A percentile compares a stretch with the other conserved stretches of the same genome.
Evolutionary conservation across 768 basidiomycete genomes (phyloP).

Genomic region (Lactarius pseudohatsudake): DNA sequence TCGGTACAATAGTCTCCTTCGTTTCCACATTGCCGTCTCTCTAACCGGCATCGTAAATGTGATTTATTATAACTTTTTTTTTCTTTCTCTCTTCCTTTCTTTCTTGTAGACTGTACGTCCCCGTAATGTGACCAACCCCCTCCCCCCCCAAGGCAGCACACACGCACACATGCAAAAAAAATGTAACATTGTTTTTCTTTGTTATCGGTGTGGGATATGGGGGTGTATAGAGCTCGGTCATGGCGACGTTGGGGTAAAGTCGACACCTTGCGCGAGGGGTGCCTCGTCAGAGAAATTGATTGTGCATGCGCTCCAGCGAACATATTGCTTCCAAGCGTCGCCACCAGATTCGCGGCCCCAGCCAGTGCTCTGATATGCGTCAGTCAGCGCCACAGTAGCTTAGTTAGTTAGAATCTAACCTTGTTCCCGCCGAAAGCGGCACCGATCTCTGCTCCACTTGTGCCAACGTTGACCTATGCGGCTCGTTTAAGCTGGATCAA

Average conservation of each 20-base stretch:
- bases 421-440: constrained; percentile 96
- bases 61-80: constrained; percentile 27
- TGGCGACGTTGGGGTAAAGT: constrained; percentile 54
- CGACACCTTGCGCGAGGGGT: constrained; percentile 91
- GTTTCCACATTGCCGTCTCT: no score
- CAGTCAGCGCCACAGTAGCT: background rate
- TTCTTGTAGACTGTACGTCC: constrained; percentile 23
- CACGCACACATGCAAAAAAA: constrained; percentile 12
- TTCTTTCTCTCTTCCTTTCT: background rate
- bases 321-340: constrained; percentile 98
- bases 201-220: background rate
- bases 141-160: constrained; percentile 10
- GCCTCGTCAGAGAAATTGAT: constrained; percentile 90
- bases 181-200: constrained; percentile 22
- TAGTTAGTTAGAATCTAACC: constrained; percentile 43
- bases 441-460: constrained; percentile 71
- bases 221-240: background rate
- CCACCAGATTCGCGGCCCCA: constrained; percentile 97
- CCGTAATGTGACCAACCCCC: constrained; percentile 20
- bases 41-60: constrained; percentile 25
- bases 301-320: constrained; percentile 89
- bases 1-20: no score
- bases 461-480: constrained; percentile 64
- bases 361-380: constrained; percentile 63
- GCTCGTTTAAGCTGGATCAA: background rate